These are phyloP conservation scores for Solanum raphanifolium DNA, from an alignment of 257 asterid genomes.

Conservation along the genomic window DNA sequence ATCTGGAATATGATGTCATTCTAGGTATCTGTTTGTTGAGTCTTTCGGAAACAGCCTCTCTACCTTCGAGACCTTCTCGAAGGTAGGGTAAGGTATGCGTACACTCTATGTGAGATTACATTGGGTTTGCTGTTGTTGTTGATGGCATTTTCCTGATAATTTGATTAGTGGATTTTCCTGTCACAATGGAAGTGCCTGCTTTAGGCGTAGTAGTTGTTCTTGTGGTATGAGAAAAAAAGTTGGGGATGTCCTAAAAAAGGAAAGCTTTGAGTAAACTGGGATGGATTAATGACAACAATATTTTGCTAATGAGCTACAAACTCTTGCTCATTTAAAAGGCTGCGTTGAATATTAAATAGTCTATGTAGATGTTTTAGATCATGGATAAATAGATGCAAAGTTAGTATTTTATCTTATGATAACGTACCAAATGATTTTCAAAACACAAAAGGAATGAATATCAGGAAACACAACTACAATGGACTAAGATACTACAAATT, in stretches of 20 bases:
- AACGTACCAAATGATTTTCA: background rate
- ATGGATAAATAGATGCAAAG: background rate
- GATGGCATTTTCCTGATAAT: background rate
- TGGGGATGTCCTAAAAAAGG: background rate
- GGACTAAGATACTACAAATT: background rate
- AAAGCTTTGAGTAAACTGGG: background rate
- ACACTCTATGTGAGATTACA: background rate
- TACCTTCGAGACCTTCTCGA: background rate
- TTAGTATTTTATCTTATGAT: background rate
- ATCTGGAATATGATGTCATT: background rate
- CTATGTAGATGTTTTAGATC: background rate
- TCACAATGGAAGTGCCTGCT: background rate
- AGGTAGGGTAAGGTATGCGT: background rate
- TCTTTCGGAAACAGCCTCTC: background rate
- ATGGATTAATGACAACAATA: background rate
- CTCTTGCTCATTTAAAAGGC: background rate
- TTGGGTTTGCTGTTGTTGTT: background rate
- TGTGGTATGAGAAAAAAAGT: background rate
- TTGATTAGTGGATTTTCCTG: background rate
- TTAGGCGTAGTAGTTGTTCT: background rate
- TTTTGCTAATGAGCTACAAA: background rate
- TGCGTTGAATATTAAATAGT: background rate
- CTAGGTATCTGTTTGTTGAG: background rate
- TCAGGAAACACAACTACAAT: background rate
- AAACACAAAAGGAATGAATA: background rate